Conservation (phyloP, 768 basidiomycete species). For the Pleurotus ostreatus region DNA sequence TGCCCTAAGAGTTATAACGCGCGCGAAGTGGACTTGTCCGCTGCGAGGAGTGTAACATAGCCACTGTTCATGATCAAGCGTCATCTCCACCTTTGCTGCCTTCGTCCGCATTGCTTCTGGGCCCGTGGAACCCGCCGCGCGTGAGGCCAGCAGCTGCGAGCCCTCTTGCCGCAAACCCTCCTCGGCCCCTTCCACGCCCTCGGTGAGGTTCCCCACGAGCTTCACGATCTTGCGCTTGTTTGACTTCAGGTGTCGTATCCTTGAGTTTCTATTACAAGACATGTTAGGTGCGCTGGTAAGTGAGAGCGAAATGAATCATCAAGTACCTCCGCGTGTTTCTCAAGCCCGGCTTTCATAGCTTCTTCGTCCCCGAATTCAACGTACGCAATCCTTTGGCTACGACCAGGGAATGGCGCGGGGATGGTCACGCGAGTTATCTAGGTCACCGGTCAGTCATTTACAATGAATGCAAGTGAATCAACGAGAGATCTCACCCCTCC, state of each 20-base stretch:
- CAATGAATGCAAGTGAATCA: background rate
- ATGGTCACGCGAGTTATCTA: slow-evolving; percentile 70
- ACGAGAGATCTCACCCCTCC: slow-evolving; percentile 47
- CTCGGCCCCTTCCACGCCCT: slow-evolving; percentile 51
- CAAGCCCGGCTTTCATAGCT: slow-evolving; percentile 75
- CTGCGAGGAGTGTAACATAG: no score
- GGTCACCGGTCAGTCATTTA: slow-evolving; percentile 1
- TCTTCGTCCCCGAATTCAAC: slow-evolving; percentile 91
- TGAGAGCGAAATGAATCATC: slow-evolving; percentile 15
- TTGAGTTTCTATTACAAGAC: slow-evolving; percentile 56
- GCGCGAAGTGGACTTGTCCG: no score
- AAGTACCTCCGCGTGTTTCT: slow-evolving; percentile 65
- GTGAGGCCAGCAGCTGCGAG: slow-evolving; percentile 71
- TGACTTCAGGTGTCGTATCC: slow-evolving; percentile 61
- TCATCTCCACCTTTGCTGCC: slow-evolving; percentile 8
- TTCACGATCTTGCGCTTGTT: slow-evolving; percentile 63
- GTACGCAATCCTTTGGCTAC: slow-evolving; percentile 64
- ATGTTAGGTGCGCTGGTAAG: background rate
- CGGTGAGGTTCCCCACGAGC: slow-evolving; percentile 36
- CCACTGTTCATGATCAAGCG: background rate
- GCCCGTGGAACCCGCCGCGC: slow-evolving; percentile 4
- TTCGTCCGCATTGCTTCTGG: slow-evolving; percentile 3
- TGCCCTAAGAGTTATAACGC: no score
- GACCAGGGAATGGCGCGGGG: slow-evolving; percentile 44
- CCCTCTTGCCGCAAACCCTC: slow-evolving; percentile 60